Evolutionary conservation across 1,284 basidiomycete genomes (phyloP), one percentile per base, ranked within the genome.

Genomic region (Agaricales sp.): DNA sequence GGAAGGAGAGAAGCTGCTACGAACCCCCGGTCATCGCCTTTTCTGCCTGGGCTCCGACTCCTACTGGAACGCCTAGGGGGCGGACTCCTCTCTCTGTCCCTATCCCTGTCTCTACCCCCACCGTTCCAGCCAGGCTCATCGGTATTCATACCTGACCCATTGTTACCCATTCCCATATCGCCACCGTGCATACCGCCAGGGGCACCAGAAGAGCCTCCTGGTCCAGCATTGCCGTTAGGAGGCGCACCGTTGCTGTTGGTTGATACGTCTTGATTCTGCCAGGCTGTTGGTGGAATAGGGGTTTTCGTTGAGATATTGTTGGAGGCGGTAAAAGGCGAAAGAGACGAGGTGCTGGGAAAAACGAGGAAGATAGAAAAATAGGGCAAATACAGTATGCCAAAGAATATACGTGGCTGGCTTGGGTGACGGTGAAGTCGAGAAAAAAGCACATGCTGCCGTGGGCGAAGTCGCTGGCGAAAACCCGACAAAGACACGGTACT

Each of bases 251-350:
- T 68, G 59, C 59, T 68, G 19, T 78, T 67, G 47, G 81, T 78
- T 37, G 80, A 80, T 58, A 84, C 83, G 54, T 87, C 84, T 78
- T 84, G 80, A 43, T 80, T 76, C 69, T 83, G 82, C 83, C 83
- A 87, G 61, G 83, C 83, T 86, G 77, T 25, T 54, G 50, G 50
- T 51, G 58, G 45, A 43, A 52, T 50, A 57, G 57, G 52, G 57
- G 30, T 8, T 35, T 35, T 35, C 8, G 30, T 35, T 35, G 30
- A n/a, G 30, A n/a, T 35, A 11, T 35, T 11, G 30, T 11, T 11
- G n/a, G 30, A 8, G 30, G 30, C 30, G 30, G 30, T 8, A 8
- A n/a, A 35, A n/a, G n/a, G 30, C 30, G 30, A 35, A n/a, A 35
- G 30, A 35, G 11, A 35, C n/a, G 30, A 35, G 8, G 30, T n/a